Base-by-base conservation (phyloP, 371 early-diverging fungal species). In the Rhizopus stolonifer region DNA sequence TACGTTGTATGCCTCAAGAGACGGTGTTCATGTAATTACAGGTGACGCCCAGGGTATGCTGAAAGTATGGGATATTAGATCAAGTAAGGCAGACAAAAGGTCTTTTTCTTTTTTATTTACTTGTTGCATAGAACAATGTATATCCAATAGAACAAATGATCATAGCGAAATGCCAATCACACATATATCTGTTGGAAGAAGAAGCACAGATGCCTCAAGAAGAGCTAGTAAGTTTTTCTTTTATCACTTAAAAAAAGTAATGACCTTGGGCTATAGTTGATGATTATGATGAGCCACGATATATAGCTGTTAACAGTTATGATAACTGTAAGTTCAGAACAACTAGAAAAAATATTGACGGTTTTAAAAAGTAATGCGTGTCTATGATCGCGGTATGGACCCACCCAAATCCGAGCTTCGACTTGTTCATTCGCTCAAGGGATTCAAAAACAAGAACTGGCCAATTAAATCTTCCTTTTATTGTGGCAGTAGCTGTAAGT, bases 401-500 rank as follows among this genome's bases (percentile, higher is more conserved):
- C 91, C 90, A 17, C 89, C 90, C 7, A 77, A 78, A 36, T 82
- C 81, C 10, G 67, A 77, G 29, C 74, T 82, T 26, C 81, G 87
- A 15, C 65, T 88, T 3, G 69, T 87, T 0, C 88, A 90, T 59
- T 74, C 86, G 0, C 65, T 91, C 24, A 92, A 91, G 59, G 92
- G 93, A 2, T 86, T 87, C 72, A 88, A 89, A 59, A 92, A 92
- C 69, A 89, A 86, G 46, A 91, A 92, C 61, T 94, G 91, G 91
- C 92, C 94, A 0, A 92, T 94, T 60, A 88, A 86, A 61, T 85
- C 86, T 29, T 85, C 90, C 0, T 91, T 91, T 48, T 88, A 84
- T 54, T 77, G 83, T 23, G 83, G 86, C 26, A 82, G 75, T 64
- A 89, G 89, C 42, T 85, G 89, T 88, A 77, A 52, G 76, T n/a